phyloP scores from a whole-genome alignment of 495 filamentous ascomycete species.

The Aspergillus indologenus region DNA sequence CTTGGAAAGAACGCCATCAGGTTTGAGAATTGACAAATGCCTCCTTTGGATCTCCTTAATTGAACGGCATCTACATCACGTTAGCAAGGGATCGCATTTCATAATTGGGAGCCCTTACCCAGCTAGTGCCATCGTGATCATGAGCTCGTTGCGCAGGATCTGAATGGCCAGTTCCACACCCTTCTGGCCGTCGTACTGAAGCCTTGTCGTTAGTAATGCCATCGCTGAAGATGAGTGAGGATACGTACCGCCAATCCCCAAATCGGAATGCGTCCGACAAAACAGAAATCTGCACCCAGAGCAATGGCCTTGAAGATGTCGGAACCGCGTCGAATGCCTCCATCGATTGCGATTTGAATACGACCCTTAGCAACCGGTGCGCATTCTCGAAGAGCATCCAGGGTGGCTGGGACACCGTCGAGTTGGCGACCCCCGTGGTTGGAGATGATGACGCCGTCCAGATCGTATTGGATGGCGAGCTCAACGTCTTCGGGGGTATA shows the following conservation, averaged over 20 bases:
- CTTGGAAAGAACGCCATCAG: slow-evolving; percentile 30
- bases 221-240: slow-evolving; percentile 14
- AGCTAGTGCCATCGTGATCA: slow-evolving; percentile 37
- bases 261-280: slow-evolving; percentile 76
- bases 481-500: slow-evolving; percentile 55
- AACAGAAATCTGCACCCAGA: slow-evolving; percentile 77
- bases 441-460: slow-evolving; percentile 55
- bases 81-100: neutral
- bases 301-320: slow-evolving; percentile 95
- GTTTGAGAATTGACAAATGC: slow-evolving; percentile 27
- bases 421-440: slow-evolving; percentile 37
- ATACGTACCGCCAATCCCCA: slow-evolving; percentile 57
- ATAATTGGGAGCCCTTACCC: slow-evolving; percentile 22
- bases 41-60: slow-evolving; percentile 32
- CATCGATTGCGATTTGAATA: slow-evolving; percentile 83
- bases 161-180: slow-evolving; percentile 38
- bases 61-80: slow-evolving; percentile 18
- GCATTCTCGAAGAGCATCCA: slow-evolving; percentile 84
- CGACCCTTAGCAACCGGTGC: slow-evolving; percentile 77
- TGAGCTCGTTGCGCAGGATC: slow-evolving; percentile 38
- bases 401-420: slow-evolving; percentile 63
- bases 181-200: slow-evolving; percentile 38
- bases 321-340: slow-evolving; percentile 79
- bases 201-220: slow-evolving; percentile 15
- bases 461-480: slow-evolving; percentile 45